These are phyloP conservation scores for Yarrowia keelungensis DNA, from an alignment of 805 yeast species.

Conservation along the genomic window DNA sequence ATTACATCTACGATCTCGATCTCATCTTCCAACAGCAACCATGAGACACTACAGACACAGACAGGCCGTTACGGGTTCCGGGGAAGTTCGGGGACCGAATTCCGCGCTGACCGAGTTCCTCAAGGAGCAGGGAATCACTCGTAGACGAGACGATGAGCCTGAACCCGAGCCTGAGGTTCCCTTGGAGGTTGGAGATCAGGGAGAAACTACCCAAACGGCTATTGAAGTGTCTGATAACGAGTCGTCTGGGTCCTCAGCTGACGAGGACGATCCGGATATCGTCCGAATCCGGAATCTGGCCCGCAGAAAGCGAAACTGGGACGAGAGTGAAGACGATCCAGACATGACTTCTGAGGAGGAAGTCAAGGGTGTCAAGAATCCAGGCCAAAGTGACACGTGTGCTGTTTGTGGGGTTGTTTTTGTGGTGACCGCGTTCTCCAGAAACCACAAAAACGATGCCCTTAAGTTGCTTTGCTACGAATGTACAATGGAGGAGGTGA, in stretches of 20 bases:
- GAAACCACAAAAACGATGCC: constrained; percentile 54
- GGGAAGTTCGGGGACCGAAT: constrained; percentile 57
- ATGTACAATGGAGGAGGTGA: constrained; percentile 51
- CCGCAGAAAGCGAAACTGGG: constrained; percentile 39
- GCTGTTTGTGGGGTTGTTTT: constrained; percentile 67
- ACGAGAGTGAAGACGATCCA: constrained; percentile 43
- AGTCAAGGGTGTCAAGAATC: constrained; percentile 43
- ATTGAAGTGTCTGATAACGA: constrained; percentile 5
- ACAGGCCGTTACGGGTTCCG: constrained; percentile 3
- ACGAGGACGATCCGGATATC: constrained; percentile 33
- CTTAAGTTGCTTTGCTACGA: constrained; percentile 69
- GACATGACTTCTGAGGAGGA: constrained; percentile 45
- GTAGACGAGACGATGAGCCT: constrained; percentile 66
- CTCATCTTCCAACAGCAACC: not conserved
- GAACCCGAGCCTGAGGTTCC: not conserved
- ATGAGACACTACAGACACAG: constrained; percentile 35
- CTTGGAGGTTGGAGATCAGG: constrained; percentile 1
- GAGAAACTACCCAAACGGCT: constrained; percentile 5
- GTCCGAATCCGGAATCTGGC: constrained; percentile 43
- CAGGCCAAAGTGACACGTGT: constrained; percentile 48
- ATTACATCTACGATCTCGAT: not conserved
- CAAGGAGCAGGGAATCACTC: constrained; percentile 82
- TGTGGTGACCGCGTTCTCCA: constrained; percentile 69
- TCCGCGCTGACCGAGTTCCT: constrained; percentile 90
- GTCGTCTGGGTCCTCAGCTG: constrained; percentile 1